Evolutionary conservation across 2,329 filamentous ascomycete species (phyloP), one percentile per base, ranked within the genome.

Genomic region (Kalaharituber pfeilii): DNA sequence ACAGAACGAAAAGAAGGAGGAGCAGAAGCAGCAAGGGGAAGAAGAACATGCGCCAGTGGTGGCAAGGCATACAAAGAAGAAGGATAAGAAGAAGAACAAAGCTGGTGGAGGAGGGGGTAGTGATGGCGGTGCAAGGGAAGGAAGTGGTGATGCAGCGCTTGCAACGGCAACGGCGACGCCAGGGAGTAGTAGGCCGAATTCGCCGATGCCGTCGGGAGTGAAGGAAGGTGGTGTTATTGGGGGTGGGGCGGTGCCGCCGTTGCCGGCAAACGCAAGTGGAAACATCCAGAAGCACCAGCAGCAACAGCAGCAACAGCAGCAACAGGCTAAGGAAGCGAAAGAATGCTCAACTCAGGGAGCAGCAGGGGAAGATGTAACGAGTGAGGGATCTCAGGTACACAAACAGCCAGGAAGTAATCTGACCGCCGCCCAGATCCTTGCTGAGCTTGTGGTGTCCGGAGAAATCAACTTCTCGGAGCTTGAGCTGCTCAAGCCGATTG

Each of bases 21-120:
- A 80, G 63, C 78, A 80, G 62, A 80, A 83, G 54, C 75, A 75
- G 59, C 61, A 66, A 30, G 67, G 67, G 8, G 70, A 73, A 49
- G 72, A 74, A 60, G 70, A 73, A 8, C 72, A 76, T 60, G 85
- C 79, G 6, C 85, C 86, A 0, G 82, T 93, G 39, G 67, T 86
- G 50, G 83, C 83, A 29, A 78, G 85, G 52, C 87, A 87, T 72
- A 89, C 86, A 73, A 91, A 89, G 70, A 78, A 84, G 66, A 87
- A 84, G 72, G 89, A 86, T 69, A 79, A 82, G 62, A 81, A 78
- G 6, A 69, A 66, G 57, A 58, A 57, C 18, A 67, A 66, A 52
- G 6, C 60, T 59, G 25, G 64, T 63, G 30, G 45, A 62, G 7
- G 55, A 60, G 39, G 53, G 54, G 18, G 51, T 55, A 49, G 52